Conservation (phyloP, 345 rosid species). For the Boechera retrofracta region DNA sequence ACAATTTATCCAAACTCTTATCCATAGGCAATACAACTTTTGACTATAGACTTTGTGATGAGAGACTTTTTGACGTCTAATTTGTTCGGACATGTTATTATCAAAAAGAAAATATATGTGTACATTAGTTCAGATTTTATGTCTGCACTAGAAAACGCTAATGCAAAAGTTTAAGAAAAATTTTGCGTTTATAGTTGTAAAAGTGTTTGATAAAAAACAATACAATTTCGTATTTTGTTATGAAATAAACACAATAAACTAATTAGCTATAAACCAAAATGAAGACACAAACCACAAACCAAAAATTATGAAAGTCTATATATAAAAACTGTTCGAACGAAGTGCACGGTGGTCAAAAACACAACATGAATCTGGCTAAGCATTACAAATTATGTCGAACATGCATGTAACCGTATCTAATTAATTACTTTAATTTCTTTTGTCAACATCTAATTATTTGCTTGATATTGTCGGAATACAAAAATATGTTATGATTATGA, state of each 20-base stretch:
- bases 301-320: not conserved
- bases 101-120: not conserved
- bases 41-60: conserved; percentile 31
- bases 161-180: not conserved
- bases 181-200: not conserved
- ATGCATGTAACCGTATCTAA: conserved; percentile 9
- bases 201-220: not conserved
- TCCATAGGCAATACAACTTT: conserved; percentile 20
- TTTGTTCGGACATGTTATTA: conserved; percentile 32
- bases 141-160: not conserved
- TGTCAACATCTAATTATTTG: conserved; percentile 1
- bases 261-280: not conserved
- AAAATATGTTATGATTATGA: conserved; percentile 8
- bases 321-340: conserved; percentile 4
- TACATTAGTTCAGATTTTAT: not conserved
- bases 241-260: not conserved
- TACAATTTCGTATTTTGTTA: too few species aligned
- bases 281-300: not conserved
- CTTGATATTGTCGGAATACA: conserved; percentile 4
- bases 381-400: not conserved
- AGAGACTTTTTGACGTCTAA: conserved; percentile 31
- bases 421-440: not conserved
- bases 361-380: conserved; percentile 5
- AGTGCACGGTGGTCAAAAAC: conserved; percentile 17
- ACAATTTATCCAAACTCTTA: conserved; percentile 35